Base-by-base conservation (phyloP, 164 flowering plant genomes). In the Liriodendron chinense region DNA sequence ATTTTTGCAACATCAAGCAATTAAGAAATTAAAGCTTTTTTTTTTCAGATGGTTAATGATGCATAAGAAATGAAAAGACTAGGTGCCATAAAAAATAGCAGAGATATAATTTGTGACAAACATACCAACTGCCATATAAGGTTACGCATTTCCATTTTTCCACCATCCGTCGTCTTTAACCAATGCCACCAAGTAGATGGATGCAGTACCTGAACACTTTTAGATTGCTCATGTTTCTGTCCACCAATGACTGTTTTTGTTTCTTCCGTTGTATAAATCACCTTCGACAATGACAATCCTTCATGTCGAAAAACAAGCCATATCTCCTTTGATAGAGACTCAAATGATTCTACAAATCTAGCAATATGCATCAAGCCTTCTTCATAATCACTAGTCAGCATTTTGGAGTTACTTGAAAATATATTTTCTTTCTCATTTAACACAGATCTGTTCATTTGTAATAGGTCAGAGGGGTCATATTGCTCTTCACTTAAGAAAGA, bases 121-220 rank as follows among this genome's bases (percentile, higher is more conserved):
- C 86, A 76, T 93, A 96, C 99, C 98, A 96, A 80, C 80, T 96
- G 99, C 91, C 92, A 81, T 75, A 94, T 87, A 72, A 96, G 81
- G 81, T 80, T 88, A 56, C 94, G 86, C 97, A 94, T 90, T 87
- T 92, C 91, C 83, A 90, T 87, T 76, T 91, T 82, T 64, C 99
- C 99, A 64, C 87, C 90, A 74, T 92, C 88, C 76, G 98, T 92
- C 61, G 92, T 92, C 86, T 89, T 94, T 83, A 96, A 80, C 99
- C 99, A 94, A 71, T 84, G 89, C 99, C 99, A 96, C 98, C 98
- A 96, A 73, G 87, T 82, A 74, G 99, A 96, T 57, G 97, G 98
- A 76, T 80, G 92, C 84, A 94, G 83, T 56, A 94, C 76, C 80
- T 83, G 94, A 72, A 85, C 72, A 25, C 78, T 84, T 50, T 84